Evolutionary conservation across 768 basidiomycete genomes (phyloP).

Genomic region (Erythrobasidium yunnanense): DNA sequence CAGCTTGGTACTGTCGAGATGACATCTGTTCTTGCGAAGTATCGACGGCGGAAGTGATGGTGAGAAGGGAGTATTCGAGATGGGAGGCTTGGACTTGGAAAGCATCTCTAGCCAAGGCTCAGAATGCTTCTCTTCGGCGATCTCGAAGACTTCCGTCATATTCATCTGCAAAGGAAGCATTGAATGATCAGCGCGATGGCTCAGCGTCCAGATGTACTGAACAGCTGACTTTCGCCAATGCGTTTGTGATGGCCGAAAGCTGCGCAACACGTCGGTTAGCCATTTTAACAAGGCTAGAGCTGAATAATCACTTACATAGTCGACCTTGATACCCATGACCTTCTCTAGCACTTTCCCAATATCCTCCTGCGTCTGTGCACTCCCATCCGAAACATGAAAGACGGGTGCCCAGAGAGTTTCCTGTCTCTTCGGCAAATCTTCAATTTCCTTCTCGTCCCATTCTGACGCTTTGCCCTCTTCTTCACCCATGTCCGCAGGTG

Average conservation of each 20-base stretch:
- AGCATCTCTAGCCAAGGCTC: slow-evolving; percentile 29
- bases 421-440: slow-evolving; percentile 15
- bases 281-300: neutral
- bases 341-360: slow-evolving; percentile 28
- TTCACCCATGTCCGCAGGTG: slow-evolving; percentile 3
- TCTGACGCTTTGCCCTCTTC: neutral
- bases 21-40: slow-evolving; percentile 30
- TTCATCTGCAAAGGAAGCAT: slow-evolving; percentile 24
- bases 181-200: neutral
- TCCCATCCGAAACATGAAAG: slow-evolving; percentile 31
- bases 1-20: slow-evolving; percentile 12
- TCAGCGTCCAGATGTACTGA: neutral
- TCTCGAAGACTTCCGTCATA: slow-evolving; percentile 30
- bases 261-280: neutral
- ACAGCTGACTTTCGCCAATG: slow-evolving; percentile 27
- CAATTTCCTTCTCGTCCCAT: slow-evolving; percentile 1
- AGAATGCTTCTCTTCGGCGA: slow-evolving; percentile 33
- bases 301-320: slow-evolving; percentile 30
- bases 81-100: slow-evolving; percentile 28
- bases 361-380: slow-evolving; percentile 28
- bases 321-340: slow-evolving; percentile 30
- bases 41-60: slow-evolving; percentile 14
- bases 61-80: slow-evolving; percentile 30
- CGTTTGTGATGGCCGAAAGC: slow-evolving; percentile 28
- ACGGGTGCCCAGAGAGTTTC: slow-evolving; percentile 23